A percentile compares a stretch with the other conserved stretches of the same genome.
These are phyloP conservation scores for Oenanthe javanica DNA, from an alignment of 140 eudicot genomes.

Conservation along the genomic window DNA sequence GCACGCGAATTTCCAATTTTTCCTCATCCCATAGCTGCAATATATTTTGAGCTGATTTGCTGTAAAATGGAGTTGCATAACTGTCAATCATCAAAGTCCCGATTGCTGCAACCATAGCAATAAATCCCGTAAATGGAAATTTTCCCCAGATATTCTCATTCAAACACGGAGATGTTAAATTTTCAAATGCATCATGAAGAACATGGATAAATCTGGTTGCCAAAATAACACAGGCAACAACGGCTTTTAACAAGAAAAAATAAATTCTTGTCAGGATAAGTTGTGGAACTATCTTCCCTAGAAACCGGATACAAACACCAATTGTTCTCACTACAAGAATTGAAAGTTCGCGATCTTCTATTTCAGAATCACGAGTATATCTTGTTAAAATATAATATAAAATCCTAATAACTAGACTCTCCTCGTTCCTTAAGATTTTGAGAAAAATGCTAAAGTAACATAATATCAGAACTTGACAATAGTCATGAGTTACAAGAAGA, in stretches of 20 bases:
- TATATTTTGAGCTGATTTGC: background rate
- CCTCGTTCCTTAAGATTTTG: too few relatives aligned
- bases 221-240: background rate
- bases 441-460: too few relatives aligned
- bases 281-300: background rate
- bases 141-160: background rate
- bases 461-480: too few relatives aligned
- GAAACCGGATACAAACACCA: background rate
- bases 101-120: background rate
- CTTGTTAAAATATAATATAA: too few relatives aligned
- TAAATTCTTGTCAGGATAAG: background rate
- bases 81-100: background rate
- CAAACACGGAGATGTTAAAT: background rate
- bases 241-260: background rate
- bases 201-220: background rate
- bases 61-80: background rate
- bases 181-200: background rate
- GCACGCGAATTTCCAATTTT: background rate
- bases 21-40: background rate
- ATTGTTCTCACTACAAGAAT: background rate
- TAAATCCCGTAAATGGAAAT: background rate
- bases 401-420: too few relatives aligned
- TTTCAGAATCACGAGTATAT: too few relatives aligned
- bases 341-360: too few relatives aligned
- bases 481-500: too few relatives aligned